phyloP scores from a whole-genome alignment of 176 grass and related monocot genomes.

The Cymbopogon citratus region DNA sequence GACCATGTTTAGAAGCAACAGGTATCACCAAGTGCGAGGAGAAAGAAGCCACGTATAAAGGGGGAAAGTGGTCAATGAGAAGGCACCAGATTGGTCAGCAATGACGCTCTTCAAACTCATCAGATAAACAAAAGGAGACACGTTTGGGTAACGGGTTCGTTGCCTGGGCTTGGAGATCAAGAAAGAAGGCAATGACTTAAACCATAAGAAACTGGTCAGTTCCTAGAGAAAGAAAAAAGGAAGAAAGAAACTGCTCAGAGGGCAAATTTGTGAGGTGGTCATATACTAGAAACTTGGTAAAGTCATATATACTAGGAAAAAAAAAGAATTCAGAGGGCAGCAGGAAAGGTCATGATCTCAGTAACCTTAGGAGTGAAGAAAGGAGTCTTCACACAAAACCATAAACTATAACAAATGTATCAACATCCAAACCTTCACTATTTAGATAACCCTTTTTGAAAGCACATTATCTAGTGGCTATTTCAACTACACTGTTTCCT shows the following conservation, averaged over 20 bases:
- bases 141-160: conserved; percentile 10
- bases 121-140: not conserved
- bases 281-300: conserved; percentile 1
- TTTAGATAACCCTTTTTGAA: not conserved
- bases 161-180: conserved; percentile 19
- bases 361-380: not conserved
- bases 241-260: not conserved
- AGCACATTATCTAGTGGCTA: not conserved
- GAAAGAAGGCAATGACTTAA: conserved; percentile 27
- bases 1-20: conserved; percentile 42
- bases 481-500: not conserved
- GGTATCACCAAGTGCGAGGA: conserved; percentile 27
- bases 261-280: conserved; percentile 17
- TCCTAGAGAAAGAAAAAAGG: not conserved
- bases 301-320: too few species aligned
- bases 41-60: conserved; percentile 18
- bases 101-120: conserved; percentile 22
- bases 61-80: conserved; percentile 28
- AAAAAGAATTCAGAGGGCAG: not conserved
- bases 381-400: not conserved
- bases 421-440: not conserved
- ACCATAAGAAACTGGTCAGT: conserved; percentile 7
- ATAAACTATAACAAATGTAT: conserved; percentile 5
- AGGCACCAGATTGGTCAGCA: conserved; percentile 22
- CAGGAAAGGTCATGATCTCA: conserved; percentile 2